Evolutionary conservation across 73 alveolate species (phyloP).

Genomic region (Paramecium sonneborni): DNA sequence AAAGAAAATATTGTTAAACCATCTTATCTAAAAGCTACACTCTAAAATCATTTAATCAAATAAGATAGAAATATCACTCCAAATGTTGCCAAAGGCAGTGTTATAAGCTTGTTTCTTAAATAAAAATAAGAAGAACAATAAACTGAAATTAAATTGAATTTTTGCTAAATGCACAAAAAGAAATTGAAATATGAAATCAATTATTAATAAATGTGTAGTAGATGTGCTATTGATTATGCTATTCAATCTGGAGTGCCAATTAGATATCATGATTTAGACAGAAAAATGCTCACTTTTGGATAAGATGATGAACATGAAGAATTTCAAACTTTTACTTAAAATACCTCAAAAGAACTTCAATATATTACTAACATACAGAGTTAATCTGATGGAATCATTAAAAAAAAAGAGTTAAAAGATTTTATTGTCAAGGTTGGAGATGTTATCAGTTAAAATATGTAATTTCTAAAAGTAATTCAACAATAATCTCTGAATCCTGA

Average conservation of each 20-base stretch:
- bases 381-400: constrained; percentile 9
- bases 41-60: constrained; percentile 50
- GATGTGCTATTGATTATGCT: constrained; percentile 55
- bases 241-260: not conserved
- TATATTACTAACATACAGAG: not conserved
- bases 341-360: constrained; percentile 13
- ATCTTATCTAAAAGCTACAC: constrained; percentile 10
- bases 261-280: not conserved
- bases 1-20: constrained; percentile 44
- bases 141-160: constrained; percentile 16
- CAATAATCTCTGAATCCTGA: not conserved
- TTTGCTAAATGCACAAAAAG: constrained; percentile 32
- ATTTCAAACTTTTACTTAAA: not conserved
- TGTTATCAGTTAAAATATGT: constrained; percentile 2
- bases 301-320: constrained; percentile 51
- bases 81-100: not conserved
- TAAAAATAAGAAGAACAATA: constrained; percentile 21
- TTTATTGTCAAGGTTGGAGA: constrained; percentile 36
- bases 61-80: constrained; percentile 34
- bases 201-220: constrained; percentile 27
- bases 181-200: constrained; percentile 36
- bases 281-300: constrained; percentile 53
- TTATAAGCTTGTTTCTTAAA: constrained; percentile 20
- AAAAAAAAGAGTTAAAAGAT: constrained; percentile 34
- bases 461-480: constrained; percentile 17